phyloP scores from a whole-genome alignment of 1,284 basidiomycete genomes.

The Sphaerobolus stellatus region DNA sequence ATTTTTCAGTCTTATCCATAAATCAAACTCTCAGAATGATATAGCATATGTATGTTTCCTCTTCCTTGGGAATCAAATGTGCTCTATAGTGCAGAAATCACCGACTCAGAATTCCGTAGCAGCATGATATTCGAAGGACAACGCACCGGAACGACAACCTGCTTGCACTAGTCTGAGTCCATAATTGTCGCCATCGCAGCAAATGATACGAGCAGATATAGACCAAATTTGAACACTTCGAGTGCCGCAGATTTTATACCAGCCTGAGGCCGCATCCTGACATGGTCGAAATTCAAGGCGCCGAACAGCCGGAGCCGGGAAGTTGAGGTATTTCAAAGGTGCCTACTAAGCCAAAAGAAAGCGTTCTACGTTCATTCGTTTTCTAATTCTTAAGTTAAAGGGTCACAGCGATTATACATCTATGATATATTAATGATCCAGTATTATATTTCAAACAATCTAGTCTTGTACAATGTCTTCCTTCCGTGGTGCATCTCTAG shows the following conservation, averaged over 20 bases:
- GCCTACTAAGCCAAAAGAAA: too few species aligned
- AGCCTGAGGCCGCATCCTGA: too few species aligned
- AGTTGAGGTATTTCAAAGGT: too few species aligned
- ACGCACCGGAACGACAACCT: slow-evolving; percentile 77
- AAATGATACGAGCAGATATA: slow-evolving; percentile 89
- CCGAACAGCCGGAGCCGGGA: too few species aligned
- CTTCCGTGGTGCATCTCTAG: slow-evolving; percentile 72
- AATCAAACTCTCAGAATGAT: background rate
- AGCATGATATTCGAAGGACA: background rate
- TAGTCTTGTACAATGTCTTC: slow-evolving; percentile 85
- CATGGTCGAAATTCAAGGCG: too few species aligned
- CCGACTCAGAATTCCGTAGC: background rate
- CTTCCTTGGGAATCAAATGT: slow-evolving; percentile 63
- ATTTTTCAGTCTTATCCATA: slow-evolving; percentile 10
- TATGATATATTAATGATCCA: background rate
- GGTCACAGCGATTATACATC: too few species aligned
- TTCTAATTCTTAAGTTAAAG: too few species aligned
- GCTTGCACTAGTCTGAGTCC: slow-evolving; percentile 85
- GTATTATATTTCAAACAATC: slow-evolving; percentile 18
- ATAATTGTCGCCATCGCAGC: slow-evolving; percentile 85
- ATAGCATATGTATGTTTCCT: slow-evolving; percentile 45
- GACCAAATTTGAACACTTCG: slow-evolving; percentile 85
- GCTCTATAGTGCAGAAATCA: slow-evolving; percentile 60
- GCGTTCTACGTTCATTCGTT: too few species aligned
- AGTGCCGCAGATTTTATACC: slow-evolving; percentile 83